Evolutionary conservation across 768 basidiomycete genomes (phyloP).

Genomic region (Podaxis sp.): DNA sequence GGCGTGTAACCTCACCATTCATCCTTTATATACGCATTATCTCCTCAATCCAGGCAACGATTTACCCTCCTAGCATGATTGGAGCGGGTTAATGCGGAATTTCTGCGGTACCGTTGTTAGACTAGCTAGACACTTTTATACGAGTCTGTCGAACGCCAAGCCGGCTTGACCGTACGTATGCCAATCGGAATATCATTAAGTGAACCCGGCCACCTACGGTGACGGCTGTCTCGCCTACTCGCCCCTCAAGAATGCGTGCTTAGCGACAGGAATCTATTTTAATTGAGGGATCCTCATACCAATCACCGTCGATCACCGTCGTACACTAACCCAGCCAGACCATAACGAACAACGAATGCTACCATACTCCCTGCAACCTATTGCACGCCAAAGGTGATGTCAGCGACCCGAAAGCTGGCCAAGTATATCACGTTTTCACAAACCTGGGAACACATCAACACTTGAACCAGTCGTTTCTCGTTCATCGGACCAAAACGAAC

Average conservation of each 20-base stretch:
- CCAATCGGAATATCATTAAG: background rate
- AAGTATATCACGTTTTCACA: constrained; percentile 8
- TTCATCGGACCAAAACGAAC: constrained; percentile 80
- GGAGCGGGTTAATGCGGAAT: constrained; percentile 23
- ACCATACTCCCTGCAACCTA: constrained; percentile 74
- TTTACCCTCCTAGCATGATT: background rate
- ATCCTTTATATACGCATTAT: constrained; percentile 13
- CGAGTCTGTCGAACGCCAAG: background rate
- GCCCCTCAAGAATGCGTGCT: background rate
- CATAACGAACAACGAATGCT: constrained; percentile 89
- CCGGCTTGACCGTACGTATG: background rate
- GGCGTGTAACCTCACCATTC: background rate
- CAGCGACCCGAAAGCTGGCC: constrained; percentile 11
- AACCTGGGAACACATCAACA: constrained; percentile 77
- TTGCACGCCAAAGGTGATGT: constrained; percentile 12
- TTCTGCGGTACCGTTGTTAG: constrained; percentile 22
- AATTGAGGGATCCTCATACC: background rate
- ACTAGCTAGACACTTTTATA: background rate
- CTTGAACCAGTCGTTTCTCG: constrained; percentile 76
- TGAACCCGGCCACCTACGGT: background rate
- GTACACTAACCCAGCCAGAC: constrained; percentile 85
- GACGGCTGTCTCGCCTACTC: background rate
- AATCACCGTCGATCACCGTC: constrained; percentile 83
- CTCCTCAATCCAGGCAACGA: constrained; percentile 1
- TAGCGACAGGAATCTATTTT: background rate